These are phyloP conservation scores for Comarum palustre DNA, from an alignment of 306 rosid genomes.

Conservation along the genomic window DNA sequence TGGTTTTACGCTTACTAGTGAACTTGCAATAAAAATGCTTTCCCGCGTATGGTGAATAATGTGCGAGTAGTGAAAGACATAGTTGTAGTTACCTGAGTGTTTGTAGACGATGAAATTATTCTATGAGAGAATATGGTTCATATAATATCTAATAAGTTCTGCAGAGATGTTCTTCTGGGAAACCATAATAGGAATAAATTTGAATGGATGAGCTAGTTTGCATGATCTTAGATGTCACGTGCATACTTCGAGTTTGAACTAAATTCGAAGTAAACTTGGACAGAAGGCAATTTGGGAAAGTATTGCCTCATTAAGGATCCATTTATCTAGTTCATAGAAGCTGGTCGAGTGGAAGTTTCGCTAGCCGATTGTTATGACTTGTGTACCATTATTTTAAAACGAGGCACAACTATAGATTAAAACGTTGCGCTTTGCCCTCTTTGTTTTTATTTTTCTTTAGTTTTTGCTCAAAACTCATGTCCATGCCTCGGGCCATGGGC, in stretches of 20 bases:
- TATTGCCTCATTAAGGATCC: not conserved
- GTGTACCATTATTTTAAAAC: not conserved
- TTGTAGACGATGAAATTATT: constrained; percentile 1
- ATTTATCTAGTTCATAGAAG: not conserved
- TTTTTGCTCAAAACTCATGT: not conserved
- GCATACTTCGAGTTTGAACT: not conserved
- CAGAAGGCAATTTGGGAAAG: not conserved
- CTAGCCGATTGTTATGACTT: not conserved
- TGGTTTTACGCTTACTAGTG: not conserved
- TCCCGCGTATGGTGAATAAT: not conserved
- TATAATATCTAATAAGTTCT: not conserved
- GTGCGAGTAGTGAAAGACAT: not conserved
- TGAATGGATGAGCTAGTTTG: not conserved
- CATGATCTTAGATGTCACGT: not conserved
- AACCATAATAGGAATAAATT: not conserved
- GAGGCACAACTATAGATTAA: not conserved
- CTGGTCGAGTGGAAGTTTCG: not conserved
- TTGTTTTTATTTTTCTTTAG: not conserved
- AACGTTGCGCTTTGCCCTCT: not conserved
- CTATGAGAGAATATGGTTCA: not conserved
- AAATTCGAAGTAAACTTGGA: not conserved
- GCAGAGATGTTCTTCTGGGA: not conserved
- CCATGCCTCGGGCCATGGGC: not conserved
- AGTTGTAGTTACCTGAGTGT: not conserved
- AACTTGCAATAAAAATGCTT: not conserved